A percentile compares a stretch with the other conserved stretches of the same genome.
Evolutionary conservation across 768 basidiomycete species (phyloP).

Genomic region (Calvatia gigantea): DNA sequence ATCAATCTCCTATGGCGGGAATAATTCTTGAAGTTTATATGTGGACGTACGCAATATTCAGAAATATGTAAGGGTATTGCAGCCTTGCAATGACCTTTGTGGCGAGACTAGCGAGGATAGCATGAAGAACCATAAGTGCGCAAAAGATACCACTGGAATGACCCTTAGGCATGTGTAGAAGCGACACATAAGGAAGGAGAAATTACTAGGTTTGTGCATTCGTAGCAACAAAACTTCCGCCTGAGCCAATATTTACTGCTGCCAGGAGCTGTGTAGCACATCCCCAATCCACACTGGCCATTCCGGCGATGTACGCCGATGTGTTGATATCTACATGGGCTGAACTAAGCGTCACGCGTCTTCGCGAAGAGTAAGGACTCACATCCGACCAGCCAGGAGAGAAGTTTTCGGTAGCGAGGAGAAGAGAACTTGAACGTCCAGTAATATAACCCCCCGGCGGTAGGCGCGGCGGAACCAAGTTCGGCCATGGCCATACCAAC

Average conservation of each 20-base stretch:
- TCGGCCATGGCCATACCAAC: constrained; percentile 70
- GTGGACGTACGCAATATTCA: constrained; percentile 70
- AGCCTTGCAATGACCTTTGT: constrained; percentile 63
- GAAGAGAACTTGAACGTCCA: constrained; percentile 47
- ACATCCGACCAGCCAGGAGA: constrained; percentile 55
- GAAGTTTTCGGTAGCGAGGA: constrained; percentile 39
- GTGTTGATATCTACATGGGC: constrained; percentile 40
- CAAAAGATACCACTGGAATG: constrained; percentile 56
- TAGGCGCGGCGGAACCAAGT: constrained; percentile 66
- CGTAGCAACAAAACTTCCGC: constrained; percentile 39
- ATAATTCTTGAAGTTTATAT: too few species aligned
- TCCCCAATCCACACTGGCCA: constrained; percentile 64
- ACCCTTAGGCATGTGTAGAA: not conserved
- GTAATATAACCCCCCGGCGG: constrained; percentile 62
- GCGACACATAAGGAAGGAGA: not conserved
- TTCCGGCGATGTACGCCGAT: constrained; percentile 44
- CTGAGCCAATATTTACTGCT: constrained; percentile 54
- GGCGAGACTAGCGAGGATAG: constrained; percentile 60
- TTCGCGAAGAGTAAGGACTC: constrained; percentile 16
- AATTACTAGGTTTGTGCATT: constrained; percentile 43
- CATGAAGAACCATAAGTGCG: constrained; percentile 62
- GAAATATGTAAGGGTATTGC: constrained; percentile 63
- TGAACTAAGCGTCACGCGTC: not conserved
- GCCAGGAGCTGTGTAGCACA: constrained; percentile 64
- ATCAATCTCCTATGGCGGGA: constrained; percentile 22